Evolutionary conservation across 805 yeast genomes (phyloP), one percentile per base, ranked within the genome.

Genomic region (Naumovozyma castellii): DNA sequence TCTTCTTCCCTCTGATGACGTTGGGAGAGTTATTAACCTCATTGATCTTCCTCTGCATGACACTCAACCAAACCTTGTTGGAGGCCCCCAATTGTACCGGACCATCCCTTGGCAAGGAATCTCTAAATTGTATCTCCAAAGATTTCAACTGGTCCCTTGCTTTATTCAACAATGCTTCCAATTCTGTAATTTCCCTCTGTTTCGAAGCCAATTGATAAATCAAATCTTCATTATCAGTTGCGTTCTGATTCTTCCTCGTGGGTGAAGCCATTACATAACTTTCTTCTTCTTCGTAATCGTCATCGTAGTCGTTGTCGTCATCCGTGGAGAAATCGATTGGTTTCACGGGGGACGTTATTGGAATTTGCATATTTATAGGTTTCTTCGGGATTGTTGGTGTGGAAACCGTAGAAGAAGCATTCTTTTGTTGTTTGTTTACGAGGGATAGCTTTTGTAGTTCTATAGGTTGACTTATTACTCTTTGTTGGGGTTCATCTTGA

Each of bases 111-210:
- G n/a, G 43, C 13, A 29, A 29, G 13, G 45, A 10, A 25, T 41
- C 32, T 19, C 50, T 55, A 43, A 68, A 66, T 37, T 47, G 45
- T 2, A 34, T 29, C 38, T 70, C 72, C 27, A 71, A 41, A 3
- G 47, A 47, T 13, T 49, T 50, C 17, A 72, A 43, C 22, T 72
- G 74, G 3, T 48, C 49, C 45, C 68, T 68, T 3, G 70, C 48
- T 18, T 29, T 18, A 12, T 63, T 61, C 39, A 66, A 51, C 27
- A 65, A 64, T n/a, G 64, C 57, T 48, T 69, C 72, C 41, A 73
- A 52, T 36, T 75, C 80, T 14, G 66, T 44, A 6, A 77, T 67
- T 40, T 68, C 68, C 43, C 78, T 65, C 49, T 76, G 80, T 50
- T 78, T 77, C 2, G 68, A 49, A 0, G 82, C 76, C 37, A 71